Conservation (phyloP, 768 basidiomycete genomes). For the Daedaleopsis nitida region DNA sequence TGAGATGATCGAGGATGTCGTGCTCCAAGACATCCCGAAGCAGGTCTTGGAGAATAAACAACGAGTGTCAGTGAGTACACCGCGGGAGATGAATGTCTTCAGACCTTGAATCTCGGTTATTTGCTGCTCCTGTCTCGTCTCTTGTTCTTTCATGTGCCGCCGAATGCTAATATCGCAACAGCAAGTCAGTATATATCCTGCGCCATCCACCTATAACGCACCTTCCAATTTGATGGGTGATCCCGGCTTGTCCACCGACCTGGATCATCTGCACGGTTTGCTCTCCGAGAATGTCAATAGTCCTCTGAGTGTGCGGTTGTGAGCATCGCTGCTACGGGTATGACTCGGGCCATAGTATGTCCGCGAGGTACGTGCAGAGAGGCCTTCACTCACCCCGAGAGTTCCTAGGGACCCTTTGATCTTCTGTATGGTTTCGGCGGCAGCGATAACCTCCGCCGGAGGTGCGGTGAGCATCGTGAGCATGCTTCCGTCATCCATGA, state of each 20-base stretch:
- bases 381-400: not conserved
- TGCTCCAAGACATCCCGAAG: slow-evolving; percentile 47
- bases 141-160: slow-evolving; percentile 39
- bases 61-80: not conserved
- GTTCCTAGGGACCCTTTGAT: not conserved
- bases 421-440: not conserved
- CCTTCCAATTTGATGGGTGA: slow-evolving; percentile 1
- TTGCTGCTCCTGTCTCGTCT: slow-evolving; percentile 40
- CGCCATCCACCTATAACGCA: not conserved
- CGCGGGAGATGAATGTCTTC: not conserved
- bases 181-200: not conserved
- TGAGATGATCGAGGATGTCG: slow-evolving; percentile 47
- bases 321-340: not conserved
- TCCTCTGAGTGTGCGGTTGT: slow-evolving; percentile 32
- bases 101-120: not conserved
- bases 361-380: too few species aligned
- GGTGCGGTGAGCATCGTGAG: not conserved
- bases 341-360: not conserved
- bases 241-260: slow-evolving; percentile 40
- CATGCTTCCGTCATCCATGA: not conserved
- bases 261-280: slow-evolving; percentile 47
- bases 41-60: slow-evolving; percentile 37
- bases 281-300: slow-evolving; percentile 46
- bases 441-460: not conserved
- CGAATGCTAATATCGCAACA: not conserved